phyloP scores from a whole-genome alignment of 108 stramenopile genomes.

The Seminavis robusta region DNA sequence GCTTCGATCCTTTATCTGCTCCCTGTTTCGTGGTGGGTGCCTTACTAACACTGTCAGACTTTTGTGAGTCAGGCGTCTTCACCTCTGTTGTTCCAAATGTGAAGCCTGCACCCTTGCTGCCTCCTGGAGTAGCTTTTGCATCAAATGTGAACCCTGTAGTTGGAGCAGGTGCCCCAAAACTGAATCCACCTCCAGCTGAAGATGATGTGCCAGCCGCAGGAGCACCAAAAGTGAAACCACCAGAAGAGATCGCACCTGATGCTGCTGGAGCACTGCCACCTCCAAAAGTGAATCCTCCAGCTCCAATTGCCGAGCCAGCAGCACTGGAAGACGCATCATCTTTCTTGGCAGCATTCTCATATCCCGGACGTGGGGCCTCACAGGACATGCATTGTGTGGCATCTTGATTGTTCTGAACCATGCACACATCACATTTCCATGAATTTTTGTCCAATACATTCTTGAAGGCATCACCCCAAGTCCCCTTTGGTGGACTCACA shows the following conservation, averaged over 20 bases:
- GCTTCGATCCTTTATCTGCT: constrained; percentile 1
- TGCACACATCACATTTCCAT: constrained; percentile 87
- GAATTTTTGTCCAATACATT: constrained; percentile 51
- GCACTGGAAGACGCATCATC: not conserved
- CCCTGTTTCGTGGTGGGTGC: constrained; percentile 42
- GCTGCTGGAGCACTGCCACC: constrained; percentile 3
- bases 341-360: constrained; percentile 18
- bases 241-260: constrained; percentile 37
- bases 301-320: constrained; percentile 34
- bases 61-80: not conserved
- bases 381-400: constrained; percentile 65
- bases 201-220: constrained; percentile 2
- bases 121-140: too few species aligned
- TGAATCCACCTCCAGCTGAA: constrained; percentile 1
- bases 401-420: constrained; percentile 58
- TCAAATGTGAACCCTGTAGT: constrained; percentile 40
- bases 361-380: constrained; percentile 72
- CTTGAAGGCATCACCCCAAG: constrained; percentile 22
- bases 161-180: too few species aligned
- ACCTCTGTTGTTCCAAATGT: constrained; percentile 18
- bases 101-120: constrained; percentile 19
- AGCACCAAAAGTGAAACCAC: constrained; percentile 60
- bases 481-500: not conserved
- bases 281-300: constrained; percentile 59
- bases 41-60: constrained; percentile 48